Percentiles rank a stretch among this genome's conserved stretches.
Evolutionary conservation across 192 early-diverging fungal species (phyloP).

Genomic region (Geranomyces michiganensis): DNA sequence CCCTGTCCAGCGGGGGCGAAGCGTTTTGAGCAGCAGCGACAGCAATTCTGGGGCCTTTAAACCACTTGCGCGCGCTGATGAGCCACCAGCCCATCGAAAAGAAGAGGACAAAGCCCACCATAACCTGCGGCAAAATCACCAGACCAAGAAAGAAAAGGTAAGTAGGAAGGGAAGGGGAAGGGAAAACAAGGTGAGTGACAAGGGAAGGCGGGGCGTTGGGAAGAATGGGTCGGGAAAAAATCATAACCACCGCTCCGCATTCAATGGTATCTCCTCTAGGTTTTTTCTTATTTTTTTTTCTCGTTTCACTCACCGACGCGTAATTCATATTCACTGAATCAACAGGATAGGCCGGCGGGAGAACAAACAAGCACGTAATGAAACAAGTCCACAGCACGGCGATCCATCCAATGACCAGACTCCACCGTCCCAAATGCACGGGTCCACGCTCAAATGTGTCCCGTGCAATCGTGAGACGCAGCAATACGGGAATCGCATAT

Average conservation of each 20-base stretch:
- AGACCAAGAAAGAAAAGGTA: background rate
- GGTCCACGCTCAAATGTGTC: slow-evolving; percentile 9
- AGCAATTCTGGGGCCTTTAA: slow-evolving; percentile 35
- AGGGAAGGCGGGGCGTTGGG: too few relatives aligned
- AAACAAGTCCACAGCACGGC: slow-evolving; percentile 2
- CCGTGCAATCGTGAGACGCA: slow-evolving; percentile 14
- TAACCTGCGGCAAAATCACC: slow-evolving; percentile 13
- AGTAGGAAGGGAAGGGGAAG: too few relatives aligned
- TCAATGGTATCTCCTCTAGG: too few relatives aligned
- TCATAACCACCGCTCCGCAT: too few relatives aligned
- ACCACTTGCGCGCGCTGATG: slow-evolving; percentile 41
- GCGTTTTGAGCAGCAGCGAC: too few relatives aligned
- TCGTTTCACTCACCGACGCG: slow-evolving; percentile 24
- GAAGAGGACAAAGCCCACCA: slow-evolving; percentile 32
- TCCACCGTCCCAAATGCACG: slow-evolving; percentile 18
- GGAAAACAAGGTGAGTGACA: too few relatives aligned
- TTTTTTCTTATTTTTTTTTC: too few relatives aligned
- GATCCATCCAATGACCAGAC: slow-evolving; percentile 9
- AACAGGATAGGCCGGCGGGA: slow-evolving; percentile 32
- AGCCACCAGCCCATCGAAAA: slow-evolving; percentile 41
- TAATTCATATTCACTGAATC: slow-evolving; percentile 24
- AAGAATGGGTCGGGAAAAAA: too few relatives aligned
- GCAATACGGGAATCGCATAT: slow-evolving; percentile 46
- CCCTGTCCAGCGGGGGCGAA: too few relatives aligned
- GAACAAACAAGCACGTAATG: slow-evolving; percentile 18